Base-by-base conservation (phyloP, 257 asterid genomes). In the Solanum appendiculatum region DNA sequence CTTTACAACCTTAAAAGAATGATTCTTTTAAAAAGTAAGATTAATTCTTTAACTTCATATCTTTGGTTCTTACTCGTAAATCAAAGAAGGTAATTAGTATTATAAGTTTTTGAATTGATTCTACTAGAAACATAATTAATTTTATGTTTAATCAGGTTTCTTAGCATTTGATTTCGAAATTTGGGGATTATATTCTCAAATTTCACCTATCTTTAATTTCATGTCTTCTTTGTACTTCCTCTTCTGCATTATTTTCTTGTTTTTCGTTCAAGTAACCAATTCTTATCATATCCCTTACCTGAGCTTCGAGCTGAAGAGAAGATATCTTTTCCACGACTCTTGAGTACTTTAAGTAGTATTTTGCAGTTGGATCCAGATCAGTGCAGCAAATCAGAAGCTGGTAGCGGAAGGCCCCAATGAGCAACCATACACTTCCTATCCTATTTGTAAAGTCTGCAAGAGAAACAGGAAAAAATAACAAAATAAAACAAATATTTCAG, bases 301-400 rank as follows among this genome's bases (percentile, higher is more conserved):
- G 91, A 80, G 91, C 93, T 91, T 97, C 99, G 74, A 91, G 91
- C 91, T 95, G 92, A 92, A 96, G 95, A 9, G 93, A 95, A 81
- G 92, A 89, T 87, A 95, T 95, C 92, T 89, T 97, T 88, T 93
- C 93, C 56, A 91, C 84, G 86, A 97, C 82, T 81, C 87, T 95
- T 15, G 96, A 90, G 91, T 92, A 89, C 93, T 92, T 95, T 70
- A 97, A 37, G 6, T 95, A 87, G 90, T 94, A 92, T 89, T 96
- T 97, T 37, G 91, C 91, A 86, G 97, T 88, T 68, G 98, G 99
- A 89, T 97, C 99, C 88, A 95, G 89, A 89, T 92, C 93, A 91
- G 90, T 92, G 88, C 92, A 91, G 87, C 92, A 78, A 88, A 93
- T 92, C 92, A 97, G 89, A 82, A 97, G 99, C 88, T 90, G 91